Evolutionary conservation across 495 filamentous ascomycete genomes (phyloP).

Genomic region (Amphirosellinia nigrospora): DNA sequence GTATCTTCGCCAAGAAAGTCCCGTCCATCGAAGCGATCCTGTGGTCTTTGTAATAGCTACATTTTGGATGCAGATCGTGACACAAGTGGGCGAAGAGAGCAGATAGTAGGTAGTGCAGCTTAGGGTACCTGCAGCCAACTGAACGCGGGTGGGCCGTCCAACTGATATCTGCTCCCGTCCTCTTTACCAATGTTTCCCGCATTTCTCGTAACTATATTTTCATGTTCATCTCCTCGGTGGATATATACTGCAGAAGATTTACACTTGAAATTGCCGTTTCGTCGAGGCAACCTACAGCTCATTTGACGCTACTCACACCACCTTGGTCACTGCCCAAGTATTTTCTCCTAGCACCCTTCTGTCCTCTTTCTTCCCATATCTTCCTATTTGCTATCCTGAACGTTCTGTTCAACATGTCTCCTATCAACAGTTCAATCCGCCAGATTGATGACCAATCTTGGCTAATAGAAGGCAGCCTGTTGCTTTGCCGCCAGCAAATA

Average conservation of each 20-base stretch:
- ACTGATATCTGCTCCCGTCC: slow-evolving; percentile 9
- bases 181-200: slow-evolving; percentile 13
- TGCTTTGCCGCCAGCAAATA: slow-evolving; percentile 23
- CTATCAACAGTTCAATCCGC: slow-evolving; percentile 25
- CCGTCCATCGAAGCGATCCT: too few relatives aligned
- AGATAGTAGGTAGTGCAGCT: too few relatives aligned
- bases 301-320: slow-evolving; percentile 13
- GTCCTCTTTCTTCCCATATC: slow-evolving; percentile 13
- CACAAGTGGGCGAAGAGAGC: too few relatives aligned
- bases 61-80: too few relatives aligned
- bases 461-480: slow-evolving; percentile 24
- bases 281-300: slow-evolving; percentile 14
- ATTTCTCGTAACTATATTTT: slow-evolving; percentile 20
- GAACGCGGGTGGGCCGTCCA: neutral
- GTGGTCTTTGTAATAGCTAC: too few relatives aligned
- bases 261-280: slow-evolving; percentile 18
- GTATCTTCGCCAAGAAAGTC: too few relatives aligned
- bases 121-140: slow-evolving; percentile 26
- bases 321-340: slow-evolving; percentile 11
- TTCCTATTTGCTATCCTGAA: slow-evolving; percentile 18
- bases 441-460: slow-evolving; percentile 26
- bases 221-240: slow-evolving; percentile 19
- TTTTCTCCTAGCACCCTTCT: slow-evolving; percentile 6
- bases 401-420: slow-evolving; percentile 17
- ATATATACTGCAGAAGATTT: slow-evolving; percentile 25